A percentile compares a stretch with the other conserved stretches of the same genome.
Evolutionary conservation across 139 green algal species (phyloP).

Genomic region (Chlorella sp.): DNA sequence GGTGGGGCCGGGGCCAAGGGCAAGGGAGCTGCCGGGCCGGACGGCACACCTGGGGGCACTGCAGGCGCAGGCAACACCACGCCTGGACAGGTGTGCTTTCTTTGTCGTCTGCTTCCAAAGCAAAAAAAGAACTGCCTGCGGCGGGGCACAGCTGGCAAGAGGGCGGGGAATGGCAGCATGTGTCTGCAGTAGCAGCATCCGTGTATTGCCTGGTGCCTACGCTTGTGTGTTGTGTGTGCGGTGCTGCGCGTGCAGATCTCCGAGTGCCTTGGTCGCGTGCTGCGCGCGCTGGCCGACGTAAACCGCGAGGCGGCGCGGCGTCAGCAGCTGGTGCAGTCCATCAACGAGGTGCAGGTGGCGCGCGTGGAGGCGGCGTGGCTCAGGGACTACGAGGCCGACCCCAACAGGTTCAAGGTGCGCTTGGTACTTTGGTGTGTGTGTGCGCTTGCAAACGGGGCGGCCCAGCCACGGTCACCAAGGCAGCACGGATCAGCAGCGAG

Average conservation of each 20-base stretch:
- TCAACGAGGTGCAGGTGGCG: slow-evolving; percentile 34
- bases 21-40: too few relatives aligned
- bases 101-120: neutral
- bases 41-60: too few relatives aligned
- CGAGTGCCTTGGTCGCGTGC: slow-evolving; percentile 46
- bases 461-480: too few relatives aligned
- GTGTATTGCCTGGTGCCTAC: neutral
- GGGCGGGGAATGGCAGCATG: too few relatives aligned
- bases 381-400: slow-evolving; percentile 36
- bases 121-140: neutral
- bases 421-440: too few relatives aligned
- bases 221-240: neutral
- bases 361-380: slow-evolving; percentile 41
- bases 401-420: too few relatives aligned
- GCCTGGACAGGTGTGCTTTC: neutral
- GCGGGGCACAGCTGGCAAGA: too few relatives aligned
- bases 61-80: neutral
- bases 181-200: neutral
- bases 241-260: slow-evolving; percentile 30
- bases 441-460: too few relatives aligned
- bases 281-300: slow-evolving; percentile 44
- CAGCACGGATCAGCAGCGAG: too few relatives aligned
- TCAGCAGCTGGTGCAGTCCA: slow-evolving; percentile 19
- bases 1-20: neutral
- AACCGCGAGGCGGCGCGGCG: slow-evolving; percentile 27